Base-by-base conservation (phyloP, 305 asterid species). In the Fraxinus dipetala region DNA sequence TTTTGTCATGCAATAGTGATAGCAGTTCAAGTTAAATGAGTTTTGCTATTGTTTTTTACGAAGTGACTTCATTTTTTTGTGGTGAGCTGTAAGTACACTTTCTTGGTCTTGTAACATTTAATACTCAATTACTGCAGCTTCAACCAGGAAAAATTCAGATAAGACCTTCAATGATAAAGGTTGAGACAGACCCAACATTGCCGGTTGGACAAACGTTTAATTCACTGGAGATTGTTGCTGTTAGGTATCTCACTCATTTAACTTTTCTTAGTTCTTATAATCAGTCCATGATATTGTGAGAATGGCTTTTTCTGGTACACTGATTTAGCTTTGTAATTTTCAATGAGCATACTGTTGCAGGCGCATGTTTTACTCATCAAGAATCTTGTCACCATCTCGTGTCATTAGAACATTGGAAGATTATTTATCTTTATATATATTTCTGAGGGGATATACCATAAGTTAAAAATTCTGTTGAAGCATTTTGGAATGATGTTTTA, bases 141-240 rank as follows among this genome's bases (percentile, higher is more conserved):
- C 84, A 79, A 35, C 90, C 82, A 0, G 84, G 94, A 65, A 90
- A 85, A 43, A 91, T 95, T 90, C 95, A 91, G 80, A 83, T 95
- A 76, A 91, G 99, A 77, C 91, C 89, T 16, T 95, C 97, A 74
- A 95, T 95, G 98, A 81, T 92, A 51, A 95, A 93, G 88, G 98
- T 93, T 16, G 77, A 84, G 76, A 87, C 70, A 81, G 99, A 94
- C 82, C 18, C n/a, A 11, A 38, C 10, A 13, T 59, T 85, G 56
- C 69, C 83, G 3, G 24, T 32, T 74, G 59, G 77, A 31, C 83
- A 82, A 45, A 80, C 87, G 72, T 87, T 90, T 69, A 88, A 91
- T 85, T 92, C 98, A 0, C 84, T 95, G 83, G 97, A 95, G 91
- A 87, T 95, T 73, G 93, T 88, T 77, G 75, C 78, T 26, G 79